Base-by-base conservation (phyloP, 176 grass and related monocot species). In the Coix lacrymajobi region DNA sequence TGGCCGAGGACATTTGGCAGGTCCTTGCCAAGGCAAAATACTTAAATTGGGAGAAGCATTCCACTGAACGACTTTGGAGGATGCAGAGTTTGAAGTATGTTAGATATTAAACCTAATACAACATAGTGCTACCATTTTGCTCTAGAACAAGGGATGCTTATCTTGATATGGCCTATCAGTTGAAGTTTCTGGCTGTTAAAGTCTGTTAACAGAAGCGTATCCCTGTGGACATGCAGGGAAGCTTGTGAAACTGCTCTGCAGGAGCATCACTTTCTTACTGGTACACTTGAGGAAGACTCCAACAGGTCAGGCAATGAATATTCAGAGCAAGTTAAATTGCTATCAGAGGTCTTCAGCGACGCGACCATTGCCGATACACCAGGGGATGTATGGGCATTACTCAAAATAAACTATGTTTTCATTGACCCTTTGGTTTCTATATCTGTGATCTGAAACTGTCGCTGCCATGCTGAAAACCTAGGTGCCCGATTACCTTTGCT, bases 401-500 rank as follows among this genome's bases (percentile, higher is more conserved):
- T 85, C 41, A 15, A 20, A 48, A 39, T 26, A 17, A 76, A 39
- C 5, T 40, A 15, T 57, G 39, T 75, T 62, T 34, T 62, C 63
- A 11, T 13, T 48, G 15, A 57, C 24, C 3, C 28, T 71, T 81
- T 40, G 17, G 12, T 60, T 60, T 60, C 10, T 60, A 60, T 60
- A 26, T 0, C 56, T 85, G 77, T 17, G 65, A 65, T 54, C 40
- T 81, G 29, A 90, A 77, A 82, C 58, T 82, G 36, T 29, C 78
- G 34, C 37, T 78, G 11, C 28, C 36, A 45, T 64, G 73, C 1
- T 90, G 73, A 82, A 77, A 33, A 71, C 67, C 31, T 79, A 98
- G 92, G 96, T 95, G 54, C 96, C 96, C 1, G 85, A 95, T 31
- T 90, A 93, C 61, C 88, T 98, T 28, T 98, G 92, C 81, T 60